Percentiles rank a stretch among this genome's conserved stretches.
phyloP scores from a whole-genome alignment of 2,329 filamentous ascomycete genomes.

The Xylaria sp. region DNA sequence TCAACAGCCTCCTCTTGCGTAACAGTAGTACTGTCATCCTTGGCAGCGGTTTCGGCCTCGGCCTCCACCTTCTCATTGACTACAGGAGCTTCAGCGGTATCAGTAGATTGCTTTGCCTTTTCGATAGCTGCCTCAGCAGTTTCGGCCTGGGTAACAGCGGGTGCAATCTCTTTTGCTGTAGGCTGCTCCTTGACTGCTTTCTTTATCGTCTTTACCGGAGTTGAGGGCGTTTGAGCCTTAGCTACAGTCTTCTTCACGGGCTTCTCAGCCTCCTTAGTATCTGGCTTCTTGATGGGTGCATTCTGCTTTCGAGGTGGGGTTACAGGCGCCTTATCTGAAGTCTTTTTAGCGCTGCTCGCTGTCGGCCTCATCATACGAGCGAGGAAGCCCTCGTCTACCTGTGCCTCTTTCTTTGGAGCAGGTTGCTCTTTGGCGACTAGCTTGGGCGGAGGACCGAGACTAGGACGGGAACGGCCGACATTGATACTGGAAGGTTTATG shows the following conservation, averaged over 20 bases:
- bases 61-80: constrained; percentile 34
- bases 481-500: constrained; percentile 35
- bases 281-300: constrained; percentile 37
- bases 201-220: constrained; percentile 41
- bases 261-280: constrained; percentile 40
- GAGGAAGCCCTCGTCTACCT: constrained; percentile 76
- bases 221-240: constrained; percentile 42
- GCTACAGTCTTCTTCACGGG: constrained; percentile 44
- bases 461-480: constrained; percentile 59
- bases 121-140: constrained; percentile 40
- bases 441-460: constrained; percentile 68
- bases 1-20: constrained; percentile 26
- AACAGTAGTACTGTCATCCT: constrained; percentile 24
- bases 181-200: constrained; percentile 36
- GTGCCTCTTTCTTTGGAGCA: constrained; percentile 60
- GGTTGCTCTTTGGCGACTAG: constrained; percentile 62
- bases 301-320: constrained; percentile 60
- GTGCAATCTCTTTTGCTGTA: constrained; percentile 44
- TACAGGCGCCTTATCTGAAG: constrained; percentile 66
- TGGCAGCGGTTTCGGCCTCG: constrained; percentile 18
- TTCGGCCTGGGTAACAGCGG: constrained; percentile 39
- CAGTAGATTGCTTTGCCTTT: constrained; percentile 37
- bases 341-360: constrained; percentile 73
- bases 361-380: constrained; percentile 87
- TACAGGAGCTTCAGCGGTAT: constrained; percentile 34